These are phyloP conservation scores for Groenewaldozyma salmanticensis DNA, from an alignment of 805 yeast genomes.

Conservation along the genomic window DNA sequence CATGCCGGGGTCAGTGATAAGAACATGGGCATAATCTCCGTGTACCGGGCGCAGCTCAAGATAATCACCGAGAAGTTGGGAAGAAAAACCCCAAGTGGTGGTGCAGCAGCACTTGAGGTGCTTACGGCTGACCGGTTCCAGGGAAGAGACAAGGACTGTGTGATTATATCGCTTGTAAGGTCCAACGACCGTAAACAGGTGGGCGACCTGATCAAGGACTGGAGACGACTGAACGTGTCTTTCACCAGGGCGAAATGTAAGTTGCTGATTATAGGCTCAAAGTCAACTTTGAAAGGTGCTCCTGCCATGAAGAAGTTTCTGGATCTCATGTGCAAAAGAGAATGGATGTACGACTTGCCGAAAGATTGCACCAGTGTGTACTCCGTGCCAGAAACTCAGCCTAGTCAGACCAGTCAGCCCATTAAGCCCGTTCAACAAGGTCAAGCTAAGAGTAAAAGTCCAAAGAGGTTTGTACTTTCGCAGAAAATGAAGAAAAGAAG, in stretches of 20 bases:
- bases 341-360: constrained; percentile 60
- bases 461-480: no score
- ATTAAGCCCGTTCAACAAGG: no score
- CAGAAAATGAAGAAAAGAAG: no score
- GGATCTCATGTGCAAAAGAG: constrained; percentile 41
- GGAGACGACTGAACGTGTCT: constrained; percentile 92
- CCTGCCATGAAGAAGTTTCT: constrained; percentile 52
- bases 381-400: no score
- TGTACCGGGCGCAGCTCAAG: constrained; percentile 72
- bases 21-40: constrained; percentile 79
- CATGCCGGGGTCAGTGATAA: constrained; percentile 48
- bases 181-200: constrained; percentile 56
- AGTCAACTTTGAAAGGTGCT: constrained; percentile 44
- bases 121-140: constrained; percentile 94
- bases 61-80: constrained; percentile 30
- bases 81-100: background rate
- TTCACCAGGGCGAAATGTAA: constrained; percentile 84
- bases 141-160: constrained; percentile 90
- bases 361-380: background rate
- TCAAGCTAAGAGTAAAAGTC: no score
- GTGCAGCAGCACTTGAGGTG: constrained; percentile 46
- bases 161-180: constrained; percentile 81
- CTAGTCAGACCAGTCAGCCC: no score
- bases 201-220: constrained; percentile 75
- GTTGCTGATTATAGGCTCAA: constrained; percentile 75